Base-by-base conservation (phyloP, 306 rosid species). In the Nissolia schottii region DNA sequence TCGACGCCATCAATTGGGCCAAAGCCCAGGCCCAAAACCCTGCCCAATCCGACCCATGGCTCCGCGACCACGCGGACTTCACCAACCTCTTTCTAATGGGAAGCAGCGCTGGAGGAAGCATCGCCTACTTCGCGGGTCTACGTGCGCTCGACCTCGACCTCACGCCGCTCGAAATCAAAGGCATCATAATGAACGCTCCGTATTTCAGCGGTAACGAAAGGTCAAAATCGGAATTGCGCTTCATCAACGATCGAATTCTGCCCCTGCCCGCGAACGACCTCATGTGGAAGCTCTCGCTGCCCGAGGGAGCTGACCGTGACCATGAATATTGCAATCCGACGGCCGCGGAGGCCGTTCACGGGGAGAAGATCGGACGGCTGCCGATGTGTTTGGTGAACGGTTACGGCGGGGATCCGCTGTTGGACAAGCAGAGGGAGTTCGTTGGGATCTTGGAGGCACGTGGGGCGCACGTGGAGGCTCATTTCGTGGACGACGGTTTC, bases 261-360 rank as follows among this genome's bases (percentile, higher is more conserved):
- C 98, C 98, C 4, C 16, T 86, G 41, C 35, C 70, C 0, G 85
- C 81, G 0, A 87, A 85, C 9, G 96, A 92, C 59, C 77, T 88
- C 25, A 16, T 92, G 87, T 92, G 96, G 96, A 11, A 5, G 4
- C 13, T 90, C 6, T 82, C 81, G 0, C 41, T 92, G 61, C 98
- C 98, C 0, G 69, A 62, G 63, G 91, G 86, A 2, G 82, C 81
- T 0, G 90, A 85, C 46, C 89, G 93, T 0, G 88, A 87, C 43
- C 96, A 92, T 20, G 84, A 34, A 79, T 92, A 82, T 43, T 77
- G 88, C 9, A 88, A 92, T 81, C 89, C 88, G n/a, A 77, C 72
- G 45, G 80, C 16, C 1, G 24, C 19, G 3, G 67, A 55, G 0
- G 48, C 2, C 7, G 50, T 31, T 0, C 46, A 80, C 1, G 74